These are phyloP conservation scores for Rhodotorula toruloides DNA, from an alignment of 768 basidiomycete species.

Conservation along the genomic window DNA sequence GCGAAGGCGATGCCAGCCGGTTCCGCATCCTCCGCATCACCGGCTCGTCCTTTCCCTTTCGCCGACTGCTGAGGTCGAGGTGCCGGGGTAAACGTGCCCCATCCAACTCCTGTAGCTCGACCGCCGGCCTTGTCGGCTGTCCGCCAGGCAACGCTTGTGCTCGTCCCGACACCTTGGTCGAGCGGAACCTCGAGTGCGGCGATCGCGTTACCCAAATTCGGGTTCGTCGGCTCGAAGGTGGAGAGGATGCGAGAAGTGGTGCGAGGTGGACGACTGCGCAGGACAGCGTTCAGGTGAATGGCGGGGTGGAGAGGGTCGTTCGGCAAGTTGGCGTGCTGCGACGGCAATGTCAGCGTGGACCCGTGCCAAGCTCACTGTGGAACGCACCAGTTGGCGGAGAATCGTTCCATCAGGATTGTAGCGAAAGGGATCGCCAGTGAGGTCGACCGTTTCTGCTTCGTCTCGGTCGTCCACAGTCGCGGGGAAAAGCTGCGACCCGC, in stretches of 20 bases:
- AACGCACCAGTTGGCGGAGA: constrained; percentile 5
- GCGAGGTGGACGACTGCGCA: not conserved
- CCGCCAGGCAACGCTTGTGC: constrained; percentile 10
- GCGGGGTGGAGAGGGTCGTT: constrained; percentile 20
- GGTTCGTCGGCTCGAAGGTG: constrained; percentile 2
- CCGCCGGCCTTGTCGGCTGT: not conserved
- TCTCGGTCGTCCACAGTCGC: not conserved
- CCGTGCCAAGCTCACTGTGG: too few relatives aligned
- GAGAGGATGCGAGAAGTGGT: not conserved
- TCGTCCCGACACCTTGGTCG: not conserved
- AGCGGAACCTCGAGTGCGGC: not conserved
- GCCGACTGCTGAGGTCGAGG: too few relatives aligned
- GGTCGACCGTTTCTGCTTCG: constrained; percentile 20
- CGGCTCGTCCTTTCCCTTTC: constrained; percentile 2
- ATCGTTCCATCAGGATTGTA: not conserved
- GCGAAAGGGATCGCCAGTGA: not conserved
- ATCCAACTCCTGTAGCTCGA: constrained; percentile 12
- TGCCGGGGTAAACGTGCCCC: constrained; percentile 9
- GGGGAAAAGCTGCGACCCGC: not conserved
- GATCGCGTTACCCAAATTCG: constrained; percentile 24
- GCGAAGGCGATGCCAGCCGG: not conserved
- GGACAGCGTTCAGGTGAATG: constrained; percentile 18
- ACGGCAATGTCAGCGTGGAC: too few relatives aligned
- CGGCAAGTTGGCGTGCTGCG: constrained; percentile 7
- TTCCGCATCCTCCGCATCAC: not conserved